A percentile compares a stretch with the other conserved stretches of the same genome.
These are phyloP conservation scores for Clonostachys chloroleuca DNA, from an alignment of 2,329 filamentous ascomycete species.

Conservation along the genomic window DNA sequence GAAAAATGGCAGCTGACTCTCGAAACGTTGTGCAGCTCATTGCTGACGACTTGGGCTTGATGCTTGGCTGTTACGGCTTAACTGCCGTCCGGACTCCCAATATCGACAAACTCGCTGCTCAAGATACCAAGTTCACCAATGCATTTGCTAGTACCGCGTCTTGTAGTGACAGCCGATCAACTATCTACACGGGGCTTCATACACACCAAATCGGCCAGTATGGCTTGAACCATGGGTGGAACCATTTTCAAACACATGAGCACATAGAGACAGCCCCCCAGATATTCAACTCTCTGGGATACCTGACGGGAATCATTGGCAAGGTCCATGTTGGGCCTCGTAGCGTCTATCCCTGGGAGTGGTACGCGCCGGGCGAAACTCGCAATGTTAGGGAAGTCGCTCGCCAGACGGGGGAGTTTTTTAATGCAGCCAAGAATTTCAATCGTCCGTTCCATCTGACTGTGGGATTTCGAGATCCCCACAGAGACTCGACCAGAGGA, in stretches of 20 bases:
- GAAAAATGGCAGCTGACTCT: not conserved
- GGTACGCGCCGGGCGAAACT: conserved; percentile 29
- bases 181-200: conserved; percentile 43
- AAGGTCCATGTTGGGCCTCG: conserved; percentile 42
- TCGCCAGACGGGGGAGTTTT: conserved; percentile 27
- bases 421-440: conserved; percentile 20
- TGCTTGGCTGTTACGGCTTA: conserved; percentile 27
- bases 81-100: conserved; percentile 26
- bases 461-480: conserved; percentile 39
- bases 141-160: conserved; percentile 41
- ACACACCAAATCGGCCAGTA: conserved; percentile 44
- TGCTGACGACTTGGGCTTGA: conserved; percentile 34
- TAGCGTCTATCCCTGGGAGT: conserved; percentile 33
- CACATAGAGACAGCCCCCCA: conserved; percentile 33
- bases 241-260: conserved; percentile 38
- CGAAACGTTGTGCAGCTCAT: conserved; percentile 31
- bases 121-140: conserved; percentile 27
- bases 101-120: conserved; percentile 29
- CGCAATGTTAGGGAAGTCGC: conserved; percentile 36
- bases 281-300: conserved; percentile 29
- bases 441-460: conserved; percentile 36
- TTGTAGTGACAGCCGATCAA: conserved; percentile 38
- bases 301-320: conserved; percentile 39
- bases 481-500: conserved; percentile 31
- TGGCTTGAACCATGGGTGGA: conserved; percentile 26